A percentile compares a stretch with the other conserved stretches of the same genome.
Evolutionary conservation across 2,329 filamentous ascomycete genomes (phyloP).

Genomic region (Chaetomiaceae sp.): DNA sequence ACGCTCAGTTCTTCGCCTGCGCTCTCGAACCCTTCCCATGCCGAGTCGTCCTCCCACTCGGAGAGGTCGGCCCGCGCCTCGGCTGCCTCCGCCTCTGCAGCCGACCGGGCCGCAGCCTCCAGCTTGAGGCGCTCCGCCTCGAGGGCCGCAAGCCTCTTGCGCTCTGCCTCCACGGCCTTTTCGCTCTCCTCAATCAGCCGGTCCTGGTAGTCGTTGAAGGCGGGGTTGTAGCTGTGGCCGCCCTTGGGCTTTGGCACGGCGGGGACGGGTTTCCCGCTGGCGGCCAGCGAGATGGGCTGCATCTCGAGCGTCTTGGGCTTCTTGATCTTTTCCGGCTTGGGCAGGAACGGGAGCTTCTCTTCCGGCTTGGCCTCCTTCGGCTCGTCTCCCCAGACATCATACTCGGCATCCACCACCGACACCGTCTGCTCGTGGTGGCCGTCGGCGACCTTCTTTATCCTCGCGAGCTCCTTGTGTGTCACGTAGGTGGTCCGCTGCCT

Average conservation of each 20-base stretch:
- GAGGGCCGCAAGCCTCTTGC: constrained; percentile 63
- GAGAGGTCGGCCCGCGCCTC: constrained; percentile 62
- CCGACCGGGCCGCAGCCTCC: constrained; percentile 65
- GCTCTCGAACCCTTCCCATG: constrained; percentile 87
- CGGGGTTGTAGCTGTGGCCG: constrained; percentile 89
- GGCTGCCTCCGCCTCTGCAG: constrained; percentile 70
- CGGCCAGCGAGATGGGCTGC: constrained; percentile 75
- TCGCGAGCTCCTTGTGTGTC: constrained; percentile 75
- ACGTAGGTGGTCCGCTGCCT: constrained; percentile 74
- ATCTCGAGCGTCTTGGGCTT: constrained; percentile 72
- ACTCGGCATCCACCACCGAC: constrained; percentile 57
- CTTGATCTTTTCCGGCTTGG: constrained; percentile 60
- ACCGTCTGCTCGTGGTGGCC: constrained; percentile 57
- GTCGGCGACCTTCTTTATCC: constrained; percentile 74
- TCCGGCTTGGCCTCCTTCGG: constrained; percentile 34
- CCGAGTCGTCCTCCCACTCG: constrained; percentile 81
- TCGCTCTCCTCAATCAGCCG: constrained; percentile 70
- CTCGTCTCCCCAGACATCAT: constrained; percentile 76
- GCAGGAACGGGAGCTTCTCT: constrained; percentile 55
- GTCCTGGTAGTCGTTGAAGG: constrained; percentile 78
- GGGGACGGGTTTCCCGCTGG: constrained; percentile 72
- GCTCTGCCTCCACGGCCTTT: constrained; percentile 75
- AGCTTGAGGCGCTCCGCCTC: constrained; percentile 62
- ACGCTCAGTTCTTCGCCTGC: constrained; percentile 63
- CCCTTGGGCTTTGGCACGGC: constrained; percentile 74